Evolutionary conservation across 2,329 filamentous ascomycete species (phyloP).

Genomic region (Coniosporium tulheliwenetii): DNA sequence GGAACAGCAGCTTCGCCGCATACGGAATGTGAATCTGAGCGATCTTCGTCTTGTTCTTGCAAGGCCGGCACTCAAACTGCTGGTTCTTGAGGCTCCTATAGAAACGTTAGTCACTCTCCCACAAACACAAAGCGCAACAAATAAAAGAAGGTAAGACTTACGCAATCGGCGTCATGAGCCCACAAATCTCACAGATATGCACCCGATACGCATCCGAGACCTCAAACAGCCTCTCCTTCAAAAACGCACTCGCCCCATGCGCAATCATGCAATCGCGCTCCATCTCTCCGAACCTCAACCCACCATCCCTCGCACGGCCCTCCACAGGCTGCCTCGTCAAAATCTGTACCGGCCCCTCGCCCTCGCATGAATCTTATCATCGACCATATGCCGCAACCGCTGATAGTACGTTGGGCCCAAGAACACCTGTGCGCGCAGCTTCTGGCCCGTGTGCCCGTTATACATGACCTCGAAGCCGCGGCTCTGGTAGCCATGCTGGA

Average conservation of each 20-base stretch:
- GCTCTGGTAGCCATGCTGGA: constrained; percentile 86
- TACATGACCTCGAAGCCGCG: constrained; percentile 98
- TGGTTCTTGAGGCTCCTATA: constrained; percentile 80
- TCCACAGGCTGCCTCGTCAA: constrained; percentile 94
- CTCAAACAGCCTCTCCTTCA: constrained; percentile 95
- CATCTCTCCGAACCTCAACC: constrained; percentile 99
- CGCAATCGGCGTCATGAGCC: constrained; percentile 97
- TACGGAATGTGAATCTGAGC: constrained; percentile 97
- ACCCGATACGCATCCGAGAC: constrained; percentile 97
- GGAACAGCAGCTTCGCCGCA: constrained; percentile 93
- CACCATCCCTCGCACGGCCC: constrained; percentile 94
- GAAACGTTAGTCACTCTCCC: constrained; percentile 12
- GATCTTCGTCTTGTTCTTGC: constrained; percentile 98
- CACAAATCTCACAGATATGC: constrained; percentile 96
- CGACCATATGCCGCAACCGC: constrained; percentile 96
- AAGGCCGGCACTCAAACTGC: constrained; percentile 90
- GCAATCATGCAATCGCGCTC: constrained; percentile 99
- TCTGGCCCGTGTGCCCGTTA: constrained; percentile 91
- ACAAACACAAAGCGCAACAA: constrained; percentile 5
- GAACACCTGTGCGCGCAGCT: constrained; percentile 89
- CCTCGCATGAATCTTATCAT: constrained; percentile 99
- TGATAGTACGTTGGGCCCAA: constrained; percentile 98
- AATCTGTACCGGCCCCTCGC: constrained; percentile 94
- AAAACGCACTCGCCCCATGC: constrained; percentile 90
- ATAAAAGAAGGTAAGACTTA: constrained; percentile 40